Evolutionary conservation across 2,329 filamentous ascomycete species (phyloP).

Genomic region (Talaromyces sp.): DNA sequence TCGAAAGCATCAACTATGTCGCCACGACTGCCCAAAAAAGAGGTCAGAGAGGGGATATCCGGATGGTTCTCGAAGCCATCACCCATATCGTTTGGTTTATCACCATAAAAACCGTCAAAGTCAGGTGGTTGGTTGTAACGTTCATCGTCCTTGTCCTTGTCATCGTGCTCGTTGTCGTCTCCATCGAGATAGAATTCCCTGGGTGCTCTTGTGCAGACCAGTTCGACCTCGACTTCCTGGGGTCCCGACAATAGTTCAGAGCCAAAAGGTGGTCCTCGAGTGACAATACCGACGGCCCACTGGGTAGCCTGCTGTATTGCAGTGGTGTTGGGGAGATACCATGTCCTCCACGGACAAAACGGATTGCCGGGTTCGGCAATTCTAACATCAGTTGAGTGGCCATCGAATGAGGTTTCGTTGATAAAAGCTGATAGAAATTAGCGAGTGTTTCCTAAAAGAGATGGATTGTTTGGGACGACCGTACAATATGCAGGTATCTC

Average conservation of each 20-base stretch:
- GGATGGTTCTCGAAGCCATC: not conserved
- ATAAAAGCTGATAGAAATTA: slow-evolving; percentile 23
- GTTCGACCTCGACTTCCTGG: slow-evolving; percentile 30
- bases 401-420: slow-evolving; percentile 17
- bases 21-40: not conserved
- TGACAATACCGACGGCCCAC: slow-evolving; percentile 33
- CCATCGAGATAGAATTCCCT: not conserved
- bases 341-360: slow-evolving; percentile 29
- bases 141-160: not conserved
- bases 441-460: not conserved
- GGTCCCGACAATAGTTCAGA: slow-evolving; percentile 17
- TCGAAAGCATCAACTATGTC: slow-evolving; percentile 4
- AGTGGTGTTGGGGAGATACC: slow-evolving; percentile 30
- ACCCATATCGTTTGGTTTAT: not conserved
- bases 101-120: not conserved
- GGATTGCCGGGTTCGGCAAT: slow-evolving; percentile 25
- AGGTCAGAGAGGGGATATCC: not conserved
- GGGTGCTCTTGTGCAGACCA: slow-evolving; percentile 32
- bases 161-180: not conserved
- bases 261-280: slow-evolving; percentile 25
- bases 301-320: slow-evolving; percentile 28
- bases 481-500: slow-evolving; percentile 28
- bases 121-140: not conserved
- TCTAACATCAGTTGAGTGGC: slow-evolving; percentile 18
- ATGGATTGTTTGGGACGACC: slow-evolving; percentile 6